Base-by-base conservation (phyloP, 768 basidiomycete species). In the Amanita polypyramis region DNA sequence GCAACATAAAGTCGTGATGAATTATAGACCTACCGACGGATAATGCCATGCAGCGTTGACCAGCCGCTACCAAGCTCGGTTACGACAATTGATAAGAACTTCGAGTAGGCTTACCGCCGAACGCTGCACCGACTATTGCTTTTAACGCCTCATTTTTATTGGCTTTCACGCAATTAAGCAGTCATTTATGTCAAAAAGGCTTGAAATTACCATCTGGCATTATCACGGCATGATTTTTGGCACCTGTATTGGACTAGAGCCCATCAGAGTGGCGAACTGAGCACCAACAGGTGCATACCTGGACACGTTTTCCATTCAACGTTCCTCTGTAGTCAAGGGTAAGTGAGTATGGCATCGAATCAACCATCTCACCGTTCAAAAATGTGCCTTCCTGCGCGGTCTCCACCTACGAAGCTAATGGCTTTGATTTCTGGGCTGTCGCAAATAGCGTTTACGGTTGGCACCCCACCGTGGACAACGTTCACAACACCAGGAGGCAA, bases 21-120 rank as follows among this genome's bases (percentile, higher is more conserved):
- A 15, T 12, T 3, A 25, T 29, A n/a, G 20, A 56, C 80, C 58
- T 53, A 85, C 90, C 86, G 27, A 94, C 91, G 10, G 92, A 95
- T 36, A 95, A 68, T 10, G 92, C 94, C 94, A 96, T 97, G 68
- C 94, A 98, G 49, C 96, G 78, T 63, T 98, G 95, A 10, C 95
- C 95, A 25, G 95, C 95, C 54, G 95, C 95, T 77, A 59, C 53
- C 61, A 10, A 36, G 47, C 60, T 56, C 25, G 36, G 5, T 42
- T 46, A 17, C 47, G 45, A 43, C 34, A 36, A 47, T 25, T 44
- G 41, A 15, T 50, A 9, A 29, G 35, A 27, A 21, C 3, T 12
- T 12, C 25, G 33, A 11, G 5, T 2, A 51, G 19, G 41, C 70
- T 55, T 58, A 85, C 83, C 83, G 47, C 94, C 94, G 55, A 96